Evolutionary conservation across 768 basidiomycete species (phyloP).

Genomic region (Coprinellus aureogranulatus): DNA sequence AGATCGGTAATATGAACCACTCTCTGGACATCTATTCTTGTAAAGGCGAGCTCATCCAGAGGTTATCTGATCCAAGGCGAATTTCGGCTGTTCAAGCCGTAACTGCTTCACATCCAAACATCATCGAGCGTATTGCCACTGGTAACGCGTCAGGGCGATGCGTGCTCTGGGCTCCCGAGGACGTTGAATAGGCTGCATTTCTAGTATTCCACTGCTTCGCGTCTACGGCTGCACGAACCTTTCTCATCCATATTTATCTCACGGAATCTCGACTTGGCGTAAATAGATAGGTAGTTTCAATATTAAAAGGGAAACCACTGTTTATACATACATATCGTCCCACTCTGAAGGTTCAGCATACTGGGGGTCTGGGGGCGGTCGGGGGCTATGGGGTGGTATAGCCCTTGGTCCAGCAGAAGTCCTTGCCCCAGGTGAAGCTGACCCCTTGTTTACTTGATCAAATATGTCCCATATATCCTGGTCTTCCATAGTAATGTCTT

Average conservation of each 20-base stretch:
- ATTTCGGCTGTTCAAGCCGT: slow-evolving; percentile 87
- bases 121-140: slow-evolving; percentile 70
- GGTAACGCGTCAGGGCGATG: slow-evolving; percentile 81
- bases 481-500: slow-evolving; percentile 26
- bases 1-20: slow-evolving; percentile 82
- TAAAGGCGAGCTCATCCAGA: slow-evolving; percentile 72
- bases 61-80: slow-evolving; percentile 52
- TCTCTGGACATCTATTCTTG: slow-evolving; percentile 71
- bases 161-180: slow-evolving; percentile 67
- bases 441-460: slow-evolving; percentile 8
- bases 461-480: slow-evolving; percentile 20
- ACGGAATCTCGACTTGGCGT: no score
- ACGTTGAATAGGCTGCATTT: slow-evolving; percentile 10
- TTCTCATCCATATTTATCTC: no score
- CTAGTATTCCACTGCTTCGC: not conserved
- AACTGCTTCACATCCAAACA: slow-evolving; percentile 78
- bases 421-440: slow-evolving; percentile 17
- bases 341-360: slow-evolving; percentile 47
- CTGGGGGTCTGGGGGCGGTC: slow-evolving; percentile 8
- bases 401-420: not conserved
- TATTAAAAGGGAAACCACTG: not conserved
- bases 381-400: slow-evolving; percentile 10
- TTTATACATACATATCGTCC: slow-evolving; percentile 59
- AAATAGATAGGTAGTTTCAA: no score
- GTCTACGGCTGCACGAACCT: no score